Base-by-base conservation (phyloP, 2,329 filamentous ascomycete species). In the Trichoderma semiorbis region DNA sequence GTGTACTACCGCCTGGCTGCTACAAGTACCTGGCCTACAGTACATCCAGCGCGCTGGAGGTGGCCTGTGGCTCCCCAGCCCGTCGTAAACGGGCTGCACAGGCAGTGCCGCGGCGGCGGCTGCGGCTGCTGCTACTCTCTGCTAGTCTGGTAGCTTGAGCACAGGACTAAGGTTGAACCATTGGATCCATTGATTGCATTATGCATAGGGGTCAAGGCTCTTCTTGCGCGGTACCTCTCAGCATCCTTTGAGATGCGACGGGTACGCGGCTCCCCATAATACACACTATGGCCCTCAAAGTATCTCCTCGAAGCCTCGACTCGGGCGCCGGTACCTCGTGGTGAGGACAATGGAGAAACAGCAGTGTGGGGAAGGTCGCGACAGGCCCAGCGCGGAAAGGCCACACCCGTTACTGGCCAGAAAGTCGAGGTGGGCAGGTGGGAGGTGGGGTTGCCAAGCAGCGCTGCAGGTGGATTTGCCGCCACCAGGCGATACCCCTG, bases 311-410 rank as follows among this genome's bases (percentile, higher is more conserved):
- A 24, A 6, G 30, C 55, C 28, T 30, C 21, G 28, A n/a, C 53
- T 57, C 57, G 34, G 28, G 26, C 16, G 12, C 39, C 12, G 28
- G 66, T 69, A 69, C 39, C 55, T 28, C 57, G 39, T 24, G 24
- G 64, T 72, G 64, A 68, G 64, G 61, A 57, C 64, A 53, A 72
- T 72, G 70, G 70, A 72, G 70, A 72, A 72, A 72, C 70, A 72
- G 57, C 39, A 30, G 64, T 72, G 70, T 72, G 70, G 70, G 70
- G 70, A 72, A 72, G 58, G 64, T 58, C 64, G 70, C 70, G 70
- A 68, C 70, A 65, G 70, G 60, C 30, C 70, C 64, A 63, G 65
- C 50, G 65, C 58, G 71, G 66, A 72, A 69, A 69, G 50, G 65
- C 71, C 71, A 28, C 67, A 66, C 60, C 71, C 71, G 71, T 43